Conservation (phyloP, 2,329 filamentous ascomycete genomes). For the Grosmannia huntii region DNA sequence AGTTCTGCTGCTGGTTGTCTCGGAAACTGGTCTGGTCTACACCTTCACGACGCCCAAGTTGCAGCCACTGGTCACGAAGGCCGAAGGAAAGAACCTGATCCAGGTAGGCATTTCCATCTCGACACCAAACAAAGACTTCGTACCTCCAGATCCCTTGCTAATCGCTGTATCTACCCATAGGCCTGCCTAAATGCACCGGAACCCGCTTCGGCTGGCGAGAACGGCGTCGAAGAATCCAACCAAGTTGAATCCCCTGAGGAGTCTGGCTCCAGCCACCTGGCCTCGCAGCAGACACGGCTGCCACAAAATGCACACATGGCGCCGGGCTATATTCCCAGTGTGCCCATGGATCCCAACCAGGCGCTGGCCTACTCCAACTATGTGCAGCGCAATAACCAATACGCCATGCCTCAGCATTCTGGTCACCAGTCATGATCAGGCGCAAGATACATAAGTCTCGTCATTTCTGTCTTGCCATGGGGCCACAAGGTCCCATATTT, state of each 20-base stretch:
- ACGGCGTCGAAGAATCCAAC: slow-evolving; percentile 63
- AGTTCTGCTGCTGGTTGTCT: slow-evolving; percentile 90
- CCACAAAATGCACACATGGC: slow-evolving; percentile 52
- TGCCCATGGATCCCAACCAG: slow-evolving; percentile 63
- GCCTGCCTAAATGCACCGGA: slow-evolving; percentile 95
- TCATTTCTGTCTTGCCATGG: background rate
- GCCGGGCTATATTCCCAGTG: slow-evolving; percentile 46
- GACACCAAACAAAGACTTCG: slow-evolving; percentile 19
- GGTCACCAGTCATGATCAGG: slow-evolving; percentile 58
- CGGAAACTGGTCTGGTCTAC: slow-evolving; percentile 93
- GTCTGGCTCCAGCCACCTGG: slow-evolving; percentile 62
- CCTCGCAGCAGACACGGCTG: slow-evolving; percentile 53
- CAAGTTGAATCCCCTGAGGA: slow-evolving; percentile 88
- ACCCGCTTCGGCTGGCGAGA: slow-evolving; percentile 67
- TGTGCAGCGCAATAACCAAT: slow-evolving; percentile 60
- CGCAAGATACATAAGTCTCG: background rate
- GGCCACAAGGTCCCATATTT: background rate
- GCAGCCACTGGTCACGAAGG: slow-evolving; percentile 93
- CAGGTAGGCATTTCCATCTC: slow-evolving; percentile 52
- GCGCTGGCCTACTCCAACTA: slow-evolving; percentile 77
- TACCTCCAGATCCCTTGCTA: slow-evolving; percentile 15
- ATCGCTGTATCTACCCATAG: slow-evolving; percentile 32
- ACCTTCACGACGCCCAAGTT: slow-evolving; percentile 98
- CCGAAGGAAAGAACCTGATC: slow-evolving; percentile 97
- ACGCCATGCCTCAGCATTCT: slow-evolving; percentile 72